Percentiles rank a stretch among this genome's conserved stretches.
phyloP scores from a whole-genome alignment of 805 yeast species.

The Yamadazyma paraphyllophila region DNA sequence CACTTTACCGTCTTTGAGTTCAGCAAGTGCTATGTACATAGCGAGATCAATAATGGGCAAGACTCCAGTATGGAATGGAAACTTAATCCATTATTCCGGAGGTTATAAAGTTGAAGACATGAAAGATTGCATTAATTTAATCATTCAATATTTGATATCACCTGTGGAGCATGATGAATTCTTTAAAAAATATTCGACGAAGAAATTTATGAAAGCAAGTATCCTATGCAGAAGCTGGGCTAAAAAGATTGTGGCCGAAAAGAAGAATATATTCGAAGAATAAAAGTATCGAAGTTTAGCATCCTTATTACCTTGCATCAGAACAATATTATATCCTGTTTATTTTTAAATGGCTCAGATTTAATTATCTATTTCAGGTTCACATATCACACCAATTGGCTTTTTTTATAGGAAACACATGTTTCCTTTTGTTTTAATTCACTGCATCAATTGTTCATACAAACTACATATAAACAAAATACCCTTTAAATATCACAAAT shows the following conservation, averaged over 20 bases:
- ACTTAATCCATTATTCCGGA: slow-evolving; percentile 87
- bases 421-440: neutral
- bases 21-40: slow-evolving; percentile 87
- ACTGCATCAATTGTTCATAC: slow-evolving; percentile 10
- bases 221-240: slow-evolving; percentile 84
- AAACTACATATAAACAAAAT: neutral
- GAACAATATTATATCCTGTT: neutral
- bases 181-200: slow-evolving; percentile 87
- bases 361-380: too few relatives aligned
- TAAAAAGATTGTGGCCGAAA: slow-evolving; percentile 51
- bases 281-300: neutral
- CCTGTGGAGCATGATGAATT: slow-evolving; percentile 91
- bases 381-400: too few relatives aligned
- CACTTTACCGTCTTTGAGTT: slow-evolving; percentile 68
- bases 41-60: slow-evolving; percentile 71
- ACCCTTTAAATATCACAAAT: neutral
- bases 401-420: too few relatives aligned
- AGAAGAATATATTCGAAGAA: slow-evolving; percentile 37
- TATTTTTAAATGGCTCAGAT: neutral
- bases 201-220: slow-evolving; percentile 84
- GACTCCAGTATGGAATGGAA: slow-evolving; percentile 75
- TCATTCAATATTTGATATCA: slow-evolving; percentile 71
- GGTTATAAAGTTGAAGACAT: slow-evolving; percentile 77
- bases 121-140: slow-evolving; percentile 67
- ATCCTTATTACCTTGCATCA: neutral